Evolutionary conservation across 495 filamentous ascomycete genomes (phyloP).

Genomic region (Xylaria scruposa): DNA sequence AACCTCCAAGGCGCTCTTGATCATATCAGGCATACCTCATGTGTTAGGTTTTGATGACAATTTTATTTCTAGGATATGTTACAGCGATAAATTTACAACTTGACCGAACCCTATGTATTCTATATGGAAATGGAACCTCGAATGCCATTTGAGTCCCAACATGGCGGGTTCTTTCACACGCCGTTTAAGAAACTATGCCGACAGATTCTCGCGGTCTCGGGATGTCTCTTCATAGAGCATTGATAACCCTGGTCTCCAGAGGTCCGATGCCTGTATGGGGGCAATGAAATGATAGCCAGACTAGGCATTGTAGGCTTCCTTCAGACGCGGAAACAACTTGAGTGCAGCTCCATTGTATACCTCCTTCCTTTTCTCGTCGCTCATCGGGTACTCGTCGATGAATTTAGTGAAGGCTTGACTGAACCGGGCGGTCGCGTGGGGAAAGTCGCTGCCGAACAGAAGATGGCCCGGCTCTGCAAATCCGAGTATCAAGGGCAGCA

Average conservation of each 20-base stretch:
- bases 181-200: no score
- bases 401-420: not conserved
- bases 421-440: not conserved
- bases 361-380: slow-evolving; percentile 3
- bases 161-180: no score
- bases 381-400: not conserved
- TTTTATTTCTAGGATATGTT: no score
- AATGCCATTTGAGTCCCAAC: no score
- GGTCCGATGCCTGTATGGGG: not conserved
- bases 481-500: not conserved
- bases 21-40: no score
- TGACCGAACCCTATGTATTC: no score
- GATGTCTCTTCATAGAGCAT: no score
- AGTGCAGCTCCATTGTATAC: not conserved
- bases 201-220: no score
- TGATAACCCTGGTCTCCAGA: not conserved
- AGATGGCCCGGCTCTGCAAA: not conserved
- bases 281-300: not conserved
- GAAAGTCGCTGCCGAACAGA: not conserved
- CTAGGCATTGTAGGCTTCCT: not conserved
- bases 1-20: not conserved
- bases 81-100: no score
- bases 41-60: no score
- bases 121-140: no score
- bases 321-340: not conserved